phyloP scores from a whole-genome alignment of 345 rosid genomes.

The Euclidium syriacum region DNA sequence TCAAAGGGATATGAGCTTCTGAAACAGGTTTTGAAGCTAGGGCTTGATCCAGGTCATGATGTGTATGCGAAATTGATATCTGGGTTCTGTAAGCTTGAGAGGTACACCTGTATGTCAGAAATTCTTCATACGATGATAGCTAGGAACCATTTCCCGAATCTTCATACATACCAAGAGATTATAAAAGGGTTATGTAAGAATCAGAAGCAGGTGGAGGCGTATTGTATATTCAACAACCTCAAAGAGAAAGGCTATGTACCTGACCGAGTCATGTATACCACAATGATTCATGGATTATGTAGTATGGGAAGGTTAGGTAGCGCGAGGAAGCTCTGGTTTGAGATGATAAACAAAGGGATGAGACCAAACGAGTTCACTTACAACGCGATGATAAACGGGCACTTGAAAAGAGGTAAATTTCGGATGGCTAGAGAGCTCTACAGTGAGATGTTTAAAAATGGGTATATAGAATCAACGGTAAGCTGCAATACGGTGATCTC shows the following conservation, averaged over 20 bases:
- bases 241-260: slow-evolving; percentile 47
- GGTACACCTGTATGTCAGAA: slow-evolving; percentile 42
- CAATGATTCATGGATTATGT: slow-evolving; percentile 58
- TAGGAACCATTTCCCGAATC: slow-evolving; percentile 36
- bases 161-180: slow-evolving; percentile 41
- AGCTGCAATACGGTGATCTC: slow-evolving; percentile 49
- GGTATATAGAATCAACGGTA: slow-evolving; percentile 39
- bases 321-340: slow-evolving; percentile 52
- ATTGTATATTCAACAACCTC: slow-evolving; percentile 48
- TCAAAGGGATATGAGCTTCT: slow-evolving; percentile 38
- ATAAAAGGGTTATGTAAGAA: slow-evolving; percentile 51
- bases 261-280: slow-evolving; percentile 45
- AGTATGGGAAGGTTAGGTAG: slow-evolving; percentile 43
- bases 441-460: slow-evolving; percentile 45
- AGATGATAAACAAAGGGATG: slow-evolving; percentile 54
- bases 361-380: slow-evolving; percentile 53
- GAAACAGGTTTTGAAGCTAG: slow-evolving; percentile 33
- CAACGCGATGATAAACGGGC: slow-evolving; percentile 58
- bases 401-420: slow-evolving; percentile 44
- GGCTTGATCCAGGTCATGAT: slow-evolving; percentile 44
- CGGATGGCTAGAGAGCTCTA: slow-evolving; percentile 40
- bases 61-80: slow-evolving; percentile 48
- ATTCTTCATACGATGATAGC: slow-evolving; percentile 46
- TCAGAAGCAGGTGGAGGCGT: slow-evolving; percentile 43
- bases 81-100: slow-evolving; percentile 51